These are phyloP conservation scores for Megacollybia platyphylla DNA, from an alignment of 1,284 basidiomycete species.

Conservation along the genomic window DNA sequence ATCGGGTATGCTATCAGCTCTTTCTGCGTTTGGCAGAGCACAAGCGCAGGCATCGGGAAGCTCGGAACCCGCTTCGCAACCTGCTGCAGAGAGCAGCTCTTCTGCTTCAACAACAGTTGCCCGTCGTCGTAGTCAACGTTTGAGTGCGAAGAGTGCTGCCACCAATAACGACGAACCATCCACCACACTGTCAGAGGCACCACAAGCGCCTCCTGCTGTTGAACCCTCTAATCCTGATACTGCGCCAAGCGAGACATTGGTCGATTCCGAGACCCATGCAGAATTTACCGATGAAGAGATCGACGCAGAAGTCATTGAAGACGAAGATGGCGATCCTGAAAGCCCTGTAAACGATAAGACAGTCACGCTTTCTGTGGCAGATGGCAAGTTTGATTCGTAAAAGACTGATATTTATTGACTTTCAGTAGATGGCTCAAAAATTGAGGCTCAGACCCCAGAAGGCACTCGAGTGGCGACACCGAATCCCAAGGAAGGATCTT, in stretches of 20 bases:
- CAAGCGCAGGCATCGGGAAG: slow-evolving; percentile 16
- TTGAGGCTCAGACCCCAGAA: slow-evolving; percentile 93
- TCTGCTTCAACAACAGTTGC: slow-evolving; percentile 22
- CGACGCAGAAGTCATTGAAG: slow-evolving; percentile 70
- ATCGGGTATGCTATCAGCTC: slow-evolving; percentile 83
- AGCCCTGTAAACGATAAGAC: slow-evolving; percentile 65
- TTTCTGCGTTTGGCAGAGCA: slow-evolving; percentile 68
- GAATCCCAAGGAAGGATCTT: slow-evolving; percentile 30
- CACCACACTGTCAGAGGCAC: slow-evolving; percentile 6
- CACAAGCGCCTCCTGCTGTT: slow-evolving; percentile 12
- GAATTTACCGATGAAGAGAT: slow-evolving; percentile 76
- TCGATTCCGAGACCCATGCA: slow-evolving; percentile 53
- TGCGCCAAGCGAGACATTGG: slow-evolving; percentile 37
- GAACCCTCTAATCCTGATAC: slow-evolving; percentile 16
- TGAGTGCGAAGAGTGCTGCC: slow-evolving; percentile 58
- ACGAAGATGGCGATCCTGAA: slow-evolving; percentile 56
- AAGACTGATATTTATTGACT: slow-evolving; percentile 3
- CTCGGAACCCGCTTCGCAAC: slow-evolving; percentile 16
- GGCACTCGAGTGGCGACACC: slow-evolving; percentile 91
- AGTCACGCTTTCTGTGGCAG: slow-evolving; percentile 71
- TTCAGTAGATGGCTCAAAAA: slow-evolving; percentile 66
- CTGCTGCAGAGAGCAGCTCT: slow-evolving; percentile 21
- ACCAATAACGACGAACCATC: slow-evolving; percentile 11
- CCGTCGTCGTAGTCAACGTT: slow-evolving; percentile 70
- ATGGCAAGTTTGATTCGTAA: slow-evolving; percentile 36